A percentile compares a stretch with the other conserved stretches of the same genome.
phyloP scores from a whole-genome alignment of 345 rosid genomes.

The Eutrema yunnanense region DNA sequence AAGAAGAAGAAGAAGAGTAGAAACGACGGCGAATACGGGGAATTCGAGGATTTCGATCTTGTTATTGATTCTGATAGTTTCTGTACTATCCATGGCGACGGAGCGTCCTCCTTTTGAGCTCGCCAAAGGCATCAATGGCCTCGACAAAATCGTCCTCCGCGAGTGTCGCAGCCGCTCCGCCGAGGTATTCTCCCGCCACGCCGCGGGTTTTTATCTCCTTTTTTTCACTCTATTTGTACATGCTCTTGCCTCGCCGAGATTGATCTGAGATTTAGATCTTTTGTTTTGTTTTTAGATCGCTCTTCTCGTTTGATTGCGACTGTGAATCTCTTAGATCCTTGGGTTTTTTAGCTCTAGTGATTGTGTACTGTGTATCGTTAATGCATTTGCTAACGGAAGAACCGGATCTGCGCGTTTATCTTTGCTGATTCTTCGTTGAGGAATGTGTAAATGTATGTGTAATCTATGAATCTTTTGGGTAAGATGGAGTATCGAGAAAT shows the following conservation, averaged over 20 bases:
- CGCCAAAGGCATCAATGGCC: conserved; percentile 64
- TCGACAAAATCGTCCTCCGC: conserved; percentile 69
- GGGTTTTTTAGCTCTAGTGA: conserved; percentile 8
- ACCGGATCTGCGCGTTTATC: conserved; percentile 3
- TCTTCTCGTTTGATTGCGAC: conserved; percentile 3
- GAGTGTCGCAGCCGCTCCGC: conserved; percentile 63
- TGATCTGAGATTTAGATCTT: not conserved
- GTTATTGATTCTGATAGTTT: not conserved
- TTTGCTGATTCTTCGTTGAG: not conserved
- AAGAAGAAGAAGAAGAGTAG: conserved; percentile 10
- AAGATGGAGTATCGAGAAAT: not conserved
- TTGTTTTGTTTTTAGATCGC: not conserved
- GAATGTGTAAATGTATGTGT: not conserved
- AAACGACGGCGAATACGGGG: not conserved
- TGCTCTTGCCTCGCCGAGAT: not conserved
- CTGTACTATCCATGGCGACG: conserved; percentile 31
- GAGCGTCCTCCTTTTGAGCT: conserved; percentile 40
- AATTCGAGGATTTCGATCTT: not conserved
- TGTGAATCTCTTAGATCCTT: conserved; percentile 16
- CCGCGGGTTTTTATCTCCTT: not conserved
- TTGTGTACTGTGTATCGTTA: not conserved
- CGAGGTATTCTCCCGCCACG: conserved; percentile 44
- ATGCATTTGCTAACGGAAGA: not conserved
- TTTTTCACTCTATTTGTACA: not conserved
- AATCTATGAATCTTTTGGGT: not conserved